Evolutionary conservation across 345 rosid genomes (phyloP).

Genomic region (Physaria fendleri): DNA sequence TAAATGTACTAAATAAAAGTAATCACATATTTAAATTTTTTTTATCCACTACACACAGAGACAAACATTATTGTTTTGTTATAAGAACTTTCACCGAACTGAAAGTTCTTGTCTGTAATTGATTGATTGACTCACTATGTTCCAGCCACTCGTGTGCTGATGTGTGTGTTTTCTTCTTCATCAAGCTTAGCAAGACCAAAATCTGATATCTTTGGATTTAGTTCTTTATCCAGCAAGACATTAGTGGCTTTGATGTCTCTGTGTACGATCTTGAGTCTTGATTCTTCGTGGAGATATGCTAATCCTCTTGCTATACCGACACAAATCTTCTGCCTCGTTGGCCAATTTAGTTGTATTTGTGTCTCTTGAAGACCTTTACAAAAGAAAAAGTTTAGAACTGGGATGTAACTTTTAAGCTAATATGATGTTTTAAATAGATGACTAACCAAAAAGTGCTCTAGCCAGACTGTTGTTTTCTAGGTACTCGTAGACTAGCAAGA

Average conservation of each 20-base stretch:
- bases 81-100: background rate
- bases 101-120: background rate
- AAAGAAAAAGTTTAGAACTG: background rate
- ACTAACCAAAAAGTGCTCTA: conserved; percentile 40
- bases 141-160: conserved; percentile 47
- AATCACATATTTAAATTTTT: too few relatives aligned
- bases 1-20: too few relatives aligned
- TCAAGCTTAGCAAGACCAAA: conserved; percentile 46
- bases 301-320: conserved; percentile 46
- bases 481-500: conserved; percentile 52
- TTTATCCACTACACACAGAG: too few relatives aligned
- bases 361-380: conserved; percentile 28
- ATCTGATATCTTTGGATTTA: conserved; percentile 42
- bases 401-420: background rate
- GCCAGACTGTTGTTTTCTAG: conserved; percentile 53
- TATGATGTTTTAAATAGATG: background rate
- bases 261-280: conserved; percentile 43
- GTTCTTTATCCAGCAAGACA: conserved; percentile 37
- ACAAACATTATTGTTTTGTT: background rate
- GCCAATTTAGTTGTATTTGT: conserved; percentile 35
- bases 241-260: conserved; percentile 49
- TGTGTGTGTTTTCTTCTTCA: conserved; percentile 45
- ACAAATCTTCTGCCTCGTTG: conserved; percentile 38
- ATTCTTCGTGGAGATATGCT: conserved; percentile 46
- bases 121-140: conserved; percentile 30